Base-by-base conservation (phyloP, 768 basidiomycete genomes). In the Trametopsis cervina region DNA sequence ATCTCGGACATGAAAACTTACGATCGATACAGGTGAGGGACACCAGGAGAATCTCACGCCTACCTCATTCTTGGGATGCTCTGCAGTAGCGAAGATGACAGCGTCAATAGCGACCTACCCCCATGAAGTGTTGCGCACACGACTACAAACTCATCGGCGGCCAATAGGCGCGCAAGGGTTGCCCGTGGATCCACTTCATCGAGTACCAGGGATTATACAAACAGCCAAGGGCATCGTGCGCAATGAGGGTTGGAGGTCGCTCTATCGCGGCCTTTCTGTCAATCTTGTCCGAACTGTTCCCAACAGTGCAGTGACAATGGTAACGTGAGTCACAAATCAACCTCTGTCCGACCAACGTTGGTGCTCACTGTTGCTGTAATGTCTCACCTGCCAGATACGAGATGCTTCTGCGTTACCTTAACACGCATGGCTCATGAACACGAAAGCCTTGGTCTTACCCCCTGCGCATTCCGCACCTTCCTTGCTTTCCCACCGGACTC, bases 111-210 rank as follows among this genome's bases (percentile, higher is more conserved):
- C 85, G 29, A 98, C 96, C 26, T 99, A 99, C 64, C 96, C 96
- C 1, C 96, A 99, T 67, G 96, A 99, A 66, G 96, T 99, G 38
- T 76, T 99, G 27, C 87, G 96, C n/a, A 98, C 96, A n/a, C 81
- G 95, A 4, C 68, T 98, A 41, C 96, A 99, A 66, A 94, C 95
- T 71, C 75, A 38, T 75, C 56, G 43, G 75, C 55, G 75, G 75
- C 54, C 58, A 76, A 55, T 77, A 77, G 3, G 80, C 80, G 12
- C 77, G 80, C 44, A 78, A 80, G 21, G 78, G 81, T 77, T 57
- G 81, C 58, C 77, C 73, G 15, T 59, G 59, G 66, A 25, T 74
- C 80, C 50, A 69, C 72, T 4, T 69, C 71, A 49, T 71, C 79
- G 45, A n/a, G 51, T 47, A 22, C 51, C 51, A 1, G 88, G 89